Evolutionary conservation across 306 rosid species (phyloP), one percentile per base, ranked within the genome.

Genomic region (Vigna nakashimae): DNA sequence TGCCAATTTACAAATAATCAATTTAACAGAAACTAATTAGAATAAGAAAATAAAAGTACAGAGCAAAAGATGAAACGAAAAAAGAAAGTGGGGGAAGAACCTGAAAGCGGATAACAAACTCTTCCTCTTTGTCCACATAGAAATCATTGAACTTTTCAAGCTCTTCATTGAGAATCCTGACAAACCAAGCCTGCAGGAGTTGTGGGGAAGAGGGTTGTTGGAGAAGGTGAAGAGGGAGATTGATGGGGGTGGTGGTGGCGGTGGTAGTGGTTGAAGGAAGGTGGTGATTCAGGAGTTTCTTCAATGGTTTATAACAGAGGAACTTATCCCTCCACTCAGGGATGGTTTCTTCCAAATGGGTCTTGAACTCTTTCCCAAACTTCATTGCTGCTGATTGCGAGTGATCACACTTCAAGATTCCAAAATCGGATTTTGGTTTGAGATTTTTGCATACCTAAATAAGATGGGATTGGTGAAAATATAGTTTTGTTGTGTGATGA

Each of bases 261-360:
- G 53, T 15, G 2, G 77, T 28, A 15, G 30, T 38, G 57, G 67
- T 40, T 1, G 80, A 58, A 14, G 79, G 85, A 51, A 76, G 22
- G 53, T 82, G 68, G 51, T 86, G 87, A 51, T 95, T 95, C 69
- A 92, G 85, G 56, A 92, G 86, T 83, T 92, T 92, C 89, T 95
- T 95, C 76, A 95, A 82, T 22, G 91, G 92, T 49, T 95, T 95
- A 90, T 95, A 95, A 74, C 98, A 88, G 30, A 95, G 90, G 73
- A 95, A 95, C 76, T 95, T 95, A 88, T 95, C 98, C 73, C 98
- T 92, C 99, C 99, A 96, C 78, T 87, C 98, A 0, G 99, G 99
- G 30, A 95, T 89, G 36, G 99, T 96, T 55, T 91, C 93, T 67
- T 96, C 99, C 52, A 96, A 53, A 82, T 96, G 97, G 81, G 84